These are phyloP conservation scores for Plasmodium fragile DNA, from an alignment of 169 alveolate genomes.

Conservation along the genomic window DNA sequence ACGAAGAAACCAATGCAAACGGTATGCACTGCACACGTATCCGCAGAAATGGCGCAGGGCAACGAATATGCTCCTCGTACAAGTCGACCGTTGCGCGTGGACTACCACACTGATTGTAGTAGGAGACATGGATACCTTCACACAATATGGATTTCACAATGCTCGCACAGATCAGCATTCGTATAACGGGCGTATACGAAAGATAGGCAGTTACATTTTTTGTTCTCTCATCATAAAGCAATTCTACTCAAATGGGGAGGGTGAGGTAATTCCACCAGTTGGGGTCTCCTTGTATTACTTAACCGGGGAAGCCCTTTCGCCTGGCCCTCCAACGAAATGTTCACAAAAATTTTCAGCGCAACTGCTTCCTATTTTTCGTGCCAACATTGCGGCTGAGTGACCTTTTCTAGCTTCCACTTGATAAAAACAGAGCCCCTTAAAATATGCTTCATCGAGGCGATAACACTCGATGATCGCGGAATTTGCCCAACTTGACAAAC, in stretches of 20 bases:
- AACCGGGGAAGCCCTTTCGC: not conserved
- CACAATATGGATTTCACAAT: not conserved
- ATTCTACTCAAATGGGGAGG: not conserved
- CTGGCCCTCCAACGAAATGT: not conserved
- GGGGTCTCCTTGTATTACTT: not conserved
- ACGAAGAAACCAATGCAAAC: not conserved
- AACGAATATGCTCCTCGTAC: not conserved
- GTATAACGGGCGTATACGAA: not conserved
- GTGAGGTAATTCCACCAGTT: not conserved
- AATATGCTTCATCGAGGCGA: not conserved
- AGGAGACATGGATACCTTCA: not conserved
- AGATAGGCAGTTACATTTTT: not conserved
- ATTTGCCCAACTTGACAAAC: not conserved
- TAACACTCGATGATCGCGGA: not conserved
- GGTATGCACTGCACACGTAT: not conserved
- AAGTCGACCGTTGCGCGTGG: not conserved
- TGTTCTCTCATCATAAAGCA: not conserved
- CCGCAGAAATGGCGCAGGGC: not conserved
- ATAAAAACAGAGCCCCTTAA: not conserved
- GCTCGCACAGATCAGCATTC: not conserved
- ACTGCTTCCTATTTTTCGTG: not conserved
- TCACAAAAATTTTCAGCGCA: not conserved
- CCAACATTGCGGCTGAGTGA: not conserved
- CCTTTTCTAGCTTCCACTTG: not conserved
- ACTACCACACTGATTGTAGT: not conserved